Base-by-base conservation (phyloP, 78 protist species). In the Planoprotostelium fungivorum region DNA sequence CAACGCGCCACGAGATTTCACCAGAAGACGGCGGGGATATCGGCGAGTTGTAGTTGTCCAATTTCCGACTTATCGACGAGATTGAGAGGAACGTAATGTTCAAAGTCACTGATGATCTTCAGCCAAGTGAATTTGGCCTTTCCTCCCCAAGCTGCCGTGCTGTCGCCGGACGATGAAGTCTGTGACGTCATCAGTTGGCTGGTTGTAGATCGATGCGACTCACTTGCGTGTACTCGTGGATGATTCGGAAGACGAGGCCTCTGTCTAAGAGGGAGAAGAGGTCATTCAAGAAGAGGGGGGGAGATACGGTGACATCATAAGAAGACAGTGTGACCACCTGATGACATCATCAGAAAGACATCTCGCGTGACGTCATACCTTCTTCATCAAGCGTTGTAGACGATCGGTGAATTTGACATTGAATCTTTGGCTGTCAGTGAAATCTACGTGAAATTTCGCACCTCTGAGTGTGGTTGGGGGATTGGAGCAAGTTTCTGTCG, bases 31-130 rank as follows among this genome's bases (percentile, higher is more conserved):
- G 16, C 16, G 73, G 73, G 73, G 16, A 51, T 51, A 51, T 51
- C 73, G 16, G 73, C 73, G 73, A 51, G 73, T 5, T 5, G 73
- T 5, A 51, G 31, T 5, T 51, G 31, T 51, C 16, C 31, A 25
- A 51, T 51, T 5, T 51, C 73, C 5, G 16, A 25, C 16, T 16
- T 51, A 51, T 16, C 73, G 31, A 51, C 73, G 84, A 89, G 88
- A 38, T 92, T 92, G 29, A 92, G 85, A 29, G 94, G 94, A 38
- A 92, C 88, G 34, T 89, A 92, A 38, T 92, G 94, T 31, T 92
- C 94, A 86, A 90, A 92, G 34, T 92, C 94, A 25, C 89, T 88
- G 9, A 87, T 92, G 83, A 92, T 92, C 83, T 86, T 92, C 29
- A 92, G 37, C 38, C 89, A 92, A 36, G 89, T 92, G 38, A 92